Percentiles rank a stretch among this genome's conserved stretches.
These are phyloP conservation scores for Hirsutella rhossiliensis DNA, from an alignment of 2,329 filamentous ascomycete genomes.

Conservation along the genomic window DNA sequence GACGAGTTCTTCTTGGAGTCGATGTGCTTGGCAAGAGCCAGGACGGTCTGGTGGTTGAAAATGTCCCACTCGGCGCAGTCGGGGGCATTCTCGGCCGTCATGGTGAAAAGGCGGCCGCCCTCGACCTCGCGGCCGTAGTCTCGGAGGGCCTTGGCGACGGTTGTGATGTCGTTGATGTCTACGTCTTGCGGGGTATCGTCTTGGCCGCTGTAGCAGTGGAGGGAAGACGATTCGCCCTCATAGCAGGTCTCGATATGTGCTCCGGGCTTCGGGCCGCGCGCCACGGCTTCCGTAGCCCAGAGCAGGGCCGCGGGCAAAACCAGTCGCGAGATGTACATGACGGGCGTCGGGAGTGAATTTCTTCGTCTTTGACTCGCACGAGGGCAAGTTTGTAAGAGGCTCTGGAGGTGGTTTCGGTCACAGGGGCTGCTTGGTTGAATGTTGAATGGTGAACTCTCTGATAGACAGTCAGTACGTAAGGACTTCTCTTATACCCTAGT, in stretches of 20 bases:
- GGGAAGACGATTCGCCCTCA: neutral
- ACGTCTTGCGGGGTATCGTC: slow-evolving; percentile 1
- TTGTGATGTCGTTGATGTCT: neutral
- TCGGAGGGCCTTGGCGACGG: slow-evolving; percentile 2
- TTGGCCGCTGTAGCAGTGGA: slow-evolving; percentile 3
- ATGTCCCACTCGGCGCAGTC: slow-evolving; percentile 11
- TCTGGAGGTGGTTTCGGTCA: too few species aligned
- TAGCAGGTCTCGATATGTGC: neutral
- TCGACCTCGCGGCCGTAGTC: neutral
- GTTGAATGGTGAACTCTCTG: too few species aligned
- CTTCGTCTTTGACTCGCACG: neutral
- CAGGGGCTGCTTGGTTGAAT: too few species aligned
- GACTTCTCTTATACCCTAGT: too few species aligned
- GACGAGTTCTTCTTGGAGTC: slow-evolving; percentile 4
- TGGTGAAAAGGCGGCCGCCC: slow-evolving; percentile 4
- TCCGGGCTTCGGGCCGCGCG: neutral
- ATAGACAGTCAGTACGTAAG: too few species aligned
- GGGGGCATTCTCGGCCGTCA: slow-evolving; percentile 4
- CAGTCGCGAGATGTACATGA: neutral
- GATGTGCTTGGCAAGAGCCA: slow-evolving; percentile 7
- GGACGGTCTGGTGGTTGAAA: neutral
- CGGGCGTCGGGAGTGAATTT: neutral
- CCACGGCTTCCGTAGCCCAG: neutral
- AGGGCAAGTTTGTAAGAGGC: too few species aligned
- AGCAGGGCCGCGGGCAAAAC: neutral